phyloP scores from a whole-genome alignment of 441 rosid genomes.

The Gossypium schwendimanii region DNA sequence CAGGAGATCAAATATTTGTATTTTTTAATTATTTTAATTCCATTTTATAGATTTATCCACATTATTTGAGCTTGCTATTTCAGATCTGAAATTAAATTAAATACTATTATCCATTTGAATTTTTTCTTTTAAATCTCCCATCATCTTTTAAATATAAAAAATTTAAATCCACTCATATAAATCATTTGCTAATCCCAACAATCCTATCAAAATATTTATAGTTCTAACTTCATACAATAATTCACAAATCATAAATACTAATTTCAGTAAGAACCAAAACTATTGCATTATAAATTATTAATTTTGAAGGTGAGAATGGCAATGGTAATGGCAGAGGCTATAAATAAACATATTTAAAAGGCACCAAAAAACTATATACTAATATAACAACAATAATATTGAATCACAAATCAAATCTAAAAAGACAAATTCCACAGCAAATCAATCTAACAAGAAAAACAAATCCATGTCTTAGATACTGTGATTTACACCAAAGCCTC shows the following conservation, averaged over 20 bases:
- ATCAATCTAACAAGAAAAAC: neutral
- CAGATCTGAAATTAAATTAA: no score
- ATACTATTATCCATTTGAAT: no score
- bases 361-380: neutral
- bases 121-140: no score
- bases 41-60: no score
- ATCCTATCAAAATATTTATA: neutral
- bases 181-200: neutral
- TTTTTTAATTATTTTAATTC: no score
- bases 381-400: neutral
- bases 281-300: no score
- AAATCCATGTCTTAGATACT: conserved; percentile 2
- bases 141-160: no score
- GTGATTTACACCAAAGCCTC: conserved; percentile 39
- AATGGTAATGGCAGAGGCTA: neutral
- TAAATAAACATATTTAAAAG: neutral
- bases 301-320: neutral
- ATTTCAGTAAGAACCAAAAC: neutral
- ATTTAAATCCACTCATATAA: no score
- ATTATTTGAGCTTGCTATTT: no score
- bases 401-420: conserved; percentile 3
- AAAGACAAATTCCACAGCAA: neutral
- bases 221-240: neutral
- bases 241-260: neutral
- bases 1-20: no score